Evolutionary conservation across 78 protist species (phyloP).

Genomic region (Protostelium mycophagum): DNA sequence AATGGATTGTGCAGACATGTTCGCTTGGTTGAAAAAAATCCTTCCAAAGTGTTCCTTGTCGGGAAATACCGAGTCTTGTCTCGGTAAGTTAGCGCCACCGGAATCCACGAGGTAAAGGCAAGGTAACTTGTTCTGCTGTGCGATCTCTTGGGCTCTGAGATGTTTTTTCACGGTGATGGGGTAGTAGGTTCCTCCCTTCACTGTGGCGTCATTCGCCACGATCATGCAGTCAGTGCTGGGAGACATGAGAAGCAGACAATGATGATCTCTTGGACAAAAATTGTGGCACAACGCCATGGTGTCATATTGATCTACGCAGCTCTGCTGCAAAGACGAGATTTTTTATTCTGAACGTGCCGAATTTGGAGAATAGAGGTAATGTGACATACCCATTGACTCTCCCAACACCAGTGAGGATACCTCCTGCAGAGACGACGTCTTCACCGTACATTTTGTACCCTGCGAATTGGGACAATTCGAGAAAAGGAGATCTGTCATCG

Average conservation of each 20-base stretch:
- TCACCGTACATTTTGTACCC: slow-evolving; percentile 79
- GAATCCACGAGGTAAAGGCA: slow-evolving; percentile 93
- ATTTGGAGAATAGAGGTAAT: neutral
- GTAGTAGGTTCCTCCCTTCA: slow-evolving; percentile 96
- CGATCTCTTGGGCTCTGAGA: slow-evolving; percentile 88
- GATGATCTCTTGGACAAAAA: too few relatives aligned
- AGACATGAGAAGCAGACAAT: too few relatives aligned
- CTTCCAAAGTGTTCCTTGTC: slow-evolving; percentile 95
- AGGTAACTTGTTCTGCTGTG: slow-evolving; percentile 87
- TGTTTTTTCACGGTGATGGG: slow-evolving; percentile 96
- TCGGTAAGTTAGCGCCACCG: slow-evolving; percentile 92
- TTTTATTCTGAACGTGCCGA: too few relatives aligned
- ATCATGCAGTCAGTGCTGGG: slow-evolving; percentile 68
- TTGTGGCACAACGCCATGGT: too few relatives aligned
- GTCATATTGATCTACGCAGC: too few relatives aligned
- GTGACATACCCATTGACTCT: slow-evolving; percentile 54
- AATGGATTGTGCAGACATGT: slow-evolving; percentile 81
- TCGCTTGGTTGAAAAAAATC: slow-evolving; percentile 95
- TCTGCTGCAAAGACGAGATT: too few relatives aligned
- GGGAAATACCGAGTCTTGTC: slow-evolving; percentile 93
- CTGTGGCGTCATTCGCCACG: slow-evolving; percentile 98
- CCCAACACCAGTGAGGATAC: slow-evolving; percentile 93
- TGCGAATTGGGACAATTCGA: slow-evolving; percentile 91
- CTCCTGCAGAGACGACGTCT: slow-evolving; percentile 81
- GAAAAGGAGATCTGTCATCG: slow-evolving; percentile 78